Evolutionary conservation across 352 stramenopile genomes (phyloP), one percentile per base, ranked within the genome.

Genomic region (Globisporangium solare): DNA sequence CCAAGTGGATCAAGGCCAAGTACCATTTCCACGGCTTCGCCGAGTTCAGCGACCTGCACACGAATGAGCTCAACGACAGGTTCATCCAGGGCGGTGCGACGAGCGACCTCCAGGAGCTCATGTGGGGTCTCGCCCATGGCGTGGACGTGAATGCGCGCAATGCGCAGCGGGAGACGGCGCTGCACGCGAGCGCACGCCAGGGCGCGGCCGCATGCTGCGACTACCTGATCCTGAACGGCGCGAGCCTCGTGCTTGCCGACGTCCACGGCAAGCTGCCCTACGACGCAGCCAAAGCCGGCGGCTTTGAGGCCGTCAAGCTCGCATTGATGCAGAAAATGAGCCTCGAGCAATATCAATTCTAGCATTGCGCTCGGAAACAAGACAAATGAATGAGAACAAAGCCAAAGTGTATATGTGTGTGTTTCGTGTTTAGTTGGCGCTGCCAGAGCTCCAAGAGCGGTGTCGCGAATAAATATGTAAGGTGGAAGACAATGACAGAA

Each of bases 1-100:
- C 77, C 51, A 83, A 83, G 50, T 95, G 74, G 69, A 92, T 93
- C 54, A 89, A 88, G 51, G 81, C 83, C 35, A 95, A 95, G 64
- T 95, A 95, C 51, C 78, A 89, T 49, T 86, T 91, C 50, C 79
- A 81, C 50, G 74, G 70, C 2, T 88, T 94, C 66, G 70, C 71
- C 2, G 68, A 79, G n/a, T 65, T 63, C 15, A 70, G 52, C 27
- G 63, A 59, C 20, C 32, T 78, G 5, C 58, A 58, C 2, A 32
- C 58, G 6, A 41, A 46, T 13, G 68, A 84, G 48, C 51, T 92
- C 21, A 59, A 64, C 2, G 67, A 70, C 31, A 65, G 76, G 1
- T 86, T 88, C 51, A 66, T 92, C 13, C 56, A 54, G 15, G 80
- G 67, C 12, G 79, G 72, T 5, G 57, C 63, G 0, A 20, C 48